Evolutionary conservation across 73 alveolate genomes (phyloP), one percentile per base, ranked within the genome.

Genomic region (Stentor coeruleus): DNA sequence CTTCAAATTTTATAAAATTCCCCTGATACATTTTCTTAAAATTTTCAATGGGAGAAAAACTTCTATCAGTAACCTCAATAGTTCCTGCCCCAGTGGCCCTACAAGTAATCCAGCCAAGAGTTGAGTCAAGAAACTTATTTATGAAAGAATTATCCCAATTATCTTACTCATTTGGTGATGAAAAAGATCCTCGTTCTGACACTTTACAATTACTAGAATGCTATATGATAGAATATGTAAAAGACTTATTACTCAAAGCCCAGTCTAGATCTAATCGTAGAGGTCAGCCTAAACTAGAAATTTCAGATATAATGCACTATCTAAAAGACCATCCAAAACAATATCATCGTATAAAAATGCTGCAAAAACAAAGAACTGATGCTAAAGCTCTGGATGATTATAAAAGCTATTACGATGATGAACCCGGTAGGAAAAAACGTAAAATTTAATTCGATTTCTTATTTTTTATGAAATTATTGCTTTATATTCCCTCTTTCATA

Each of bases 271-370:
- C 79, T 26, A 20, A 33, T 20, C n/a, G 79, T 28, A 66, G 79
- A 66, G 79, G 79, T 20, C 40, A 31, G 39, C 66, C 66, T 11
- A 66, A 66, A 66, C 37, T 66, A 26, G 79, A 66, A 2, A 20
- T 66, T 28, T 11, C n/a, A 20, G 79, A 66, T 33, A 20, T 66
- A 11, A 66, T 66, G 79, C 79, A 66, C 37, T 66, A 66, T 40
- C 2, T 66, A 66, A 66, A 31, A 31, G 79, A 66, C 37, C 79
- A 66, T 20, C 79, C 79, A 66, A 66, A 66, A 33, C 79, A 66
- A 31, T 66, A 26, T 66, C n/a, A 66, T 31, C n/a, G 79, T 20
- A 31, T 66, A 1, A 66, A 66, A 66, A 33, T 20, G 36, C n/a
- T 66, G n/a, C n/a, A 20, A 31, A 66, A 66, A 31, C n/a, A n/a